phyloP scores from a whole-genome alignment of 257 asterid genomes.

The Echium plantagineum region DNA sequence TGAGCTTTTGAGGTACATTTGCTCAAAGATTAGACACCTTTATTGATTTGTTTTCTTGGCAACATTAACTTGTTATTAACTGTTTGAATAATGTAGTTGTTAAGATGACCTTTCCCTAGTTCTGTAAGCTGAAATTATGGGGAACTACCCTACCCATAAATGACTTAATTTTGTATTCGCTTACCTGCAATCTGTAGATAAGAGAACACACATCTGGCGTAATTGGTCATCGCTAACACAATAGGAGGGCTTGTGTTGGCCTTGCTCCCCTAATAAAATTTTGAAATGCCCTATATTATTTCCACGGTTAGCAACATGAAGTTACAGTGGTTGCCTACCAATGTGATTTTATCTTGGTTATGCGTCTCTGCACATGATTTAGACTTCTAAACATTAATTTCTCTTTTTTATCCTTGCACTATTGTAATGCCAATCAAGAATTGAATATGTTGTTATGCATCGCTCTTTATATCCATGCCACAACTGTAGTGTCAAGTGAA shows the following conservation, averaged over 20 bases:
- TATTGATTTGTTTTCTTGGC: not conserved
- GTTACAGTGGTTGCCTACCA: not conserved
- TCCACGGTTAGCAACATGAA: too few relatives aligned
- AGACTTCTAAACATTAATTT: too few relatives aligned
- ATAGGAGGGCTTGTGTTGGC: not conserved
- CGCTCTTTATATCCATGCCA: not conserved
- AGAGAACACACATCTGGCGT: not conserved
- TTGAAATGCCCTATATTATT: too few relatives aligned
- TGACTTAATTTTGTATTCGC: not conserved
- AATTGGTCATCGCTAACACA: not conserved
- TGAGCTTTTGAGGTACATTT: constrained; percentile 64
- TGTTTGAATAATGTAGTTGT: too few relatives aligned
- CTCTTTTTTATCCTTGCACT: not conserved
- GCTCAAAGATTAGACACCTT: not conserved
- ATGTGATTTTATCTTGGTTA: not conserved
- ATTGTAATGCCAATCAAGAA: not conserved
- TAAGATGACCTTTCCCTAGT: too few relatives aligned
- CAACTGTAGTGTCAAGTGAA: not conserved
- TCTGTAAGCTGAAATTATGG: not conserved
- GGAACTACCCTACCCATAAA: not conserved
- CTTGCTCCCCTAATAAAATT: not conserved
- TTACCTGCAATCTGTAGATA: not conserved
- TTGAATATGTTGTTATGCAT: too few relatives aligned
- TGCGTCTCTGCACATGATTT: not conserved
- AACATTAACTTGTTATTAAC: not conserved